Percentiles rank a stretch among this genome's conserved stretches.
These are phyloP conservation scores for Geranium rotundifolium DNA, from an alignment of 345 rosid genomes.

Conservation along the genomic window DNA sequence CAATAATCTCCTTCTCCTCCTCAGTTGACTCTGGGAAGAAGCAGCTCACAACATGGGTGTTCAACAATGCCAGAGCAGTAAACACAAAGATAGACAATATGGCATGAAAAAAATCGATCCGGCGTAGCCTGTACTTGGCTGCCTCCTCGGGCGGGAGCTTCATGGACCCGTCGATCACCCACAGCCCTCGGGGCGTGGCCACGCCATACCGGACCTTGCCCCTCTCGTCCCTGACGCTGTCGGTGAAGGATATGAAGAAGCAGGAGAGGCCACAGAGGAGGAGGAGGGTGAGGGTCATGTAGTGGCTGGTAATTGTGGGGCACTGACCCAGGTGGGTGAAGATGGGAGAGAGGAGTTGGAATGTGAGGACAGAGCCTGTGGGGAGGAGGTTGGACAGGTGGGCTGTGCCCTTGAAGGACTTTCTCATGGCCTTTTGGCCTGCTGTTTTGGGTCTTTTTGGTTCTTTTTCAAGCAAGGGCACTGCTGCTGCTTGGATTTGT, in stretches of 20 bases:
- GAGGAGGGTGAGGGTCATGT: conserved; percentile 32
- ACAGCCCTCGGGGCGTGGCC: conserved; percentile 47
- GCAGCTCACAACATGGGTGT: conserved; percentile 52
- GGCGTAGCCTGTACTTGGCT: conserved; percentile 27
- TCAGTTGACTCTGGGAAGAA: conserved; percentile 39
- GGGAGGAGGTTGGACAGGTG: conserved; percentile 50
- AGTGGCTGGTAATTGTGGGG: conserved; percentile 23
- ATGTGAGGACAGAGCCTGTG: conserved; percentile 58
- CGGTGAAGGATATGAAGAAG: conserved; percentile 50
- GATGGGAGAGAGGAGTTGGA: conserved; percentile 58
- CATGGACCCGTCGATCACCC: conserved; percentile 38
- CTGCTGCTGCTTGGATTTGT: background rate
- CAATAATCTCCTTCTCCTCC: conserved; percentile 30
- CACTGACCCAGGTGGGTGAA: conserved; percentile 62
- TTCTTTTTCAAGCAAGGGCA: conserved; percentile 2
- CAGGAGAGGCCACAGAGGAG: conserved; percentile 32
- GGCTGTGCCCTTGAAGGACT: conserved; percentile 60
- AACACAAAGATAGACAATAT: conserved; percentile 47
- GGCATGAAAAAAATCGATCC: conserved; percentile 59
- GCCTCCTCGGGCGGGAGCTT: conserved; percentile 27
- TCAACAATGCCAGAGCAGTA: conserved; percentile 43
- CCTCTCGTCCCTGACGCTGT: conserved; percentile 42
- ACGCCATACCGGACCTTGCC: conserved; percentile 72
- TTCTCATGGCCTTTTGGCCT: conserved; percentile 31
- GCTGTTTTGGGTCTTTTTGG: conserved; percentile 42